A percentile compares a stretch with the other conserved stretches of the same genome.
These are phyloP conservation scores for Megacollybia marginata DNA, from an alignment of 768 basidiomycete genomes.

Conservation along the genomic window DNA sequence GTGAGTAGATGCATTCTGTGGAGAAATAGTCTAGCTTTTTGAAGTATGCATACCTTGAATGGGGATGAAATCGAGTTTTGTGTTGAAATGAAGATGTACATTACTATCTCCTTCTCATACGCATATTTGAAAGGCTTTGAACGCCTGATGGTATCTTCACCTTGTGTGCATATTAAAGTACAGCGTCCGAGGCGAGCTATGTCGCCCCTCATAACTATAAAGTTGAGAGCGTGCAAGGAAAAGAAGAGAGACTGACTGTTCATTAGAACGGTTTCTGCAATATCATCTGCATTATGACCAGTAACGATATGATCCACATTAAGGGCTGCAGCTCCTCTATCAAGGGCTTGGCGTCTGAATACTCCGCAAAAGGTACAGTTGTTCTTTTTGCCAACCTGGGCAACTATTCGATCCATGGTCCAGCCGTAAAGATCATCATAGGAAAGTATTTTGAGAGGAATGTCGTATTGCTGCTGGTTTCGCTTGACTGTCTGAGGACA, in stretches of 20 bases:
- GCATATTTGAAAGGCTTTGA: slow-evolving; percentile 99
- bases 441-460: slow-evolving; percentile 92
- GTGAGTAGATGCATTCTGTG: slow-evolving; percentile 98
- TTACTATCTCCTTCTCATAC: slow-evolving; percentile 99
- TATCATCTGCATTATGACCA: slow-evolving; percentile 98
- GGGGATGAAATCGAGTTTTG: neutral
- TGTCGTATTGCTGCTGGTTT: slow-evolving; percentile 90
- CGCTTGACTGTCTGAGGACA: slow-evolving; percentile 83
- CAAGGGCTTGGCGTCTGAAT: slow-evolving; percentile 92
- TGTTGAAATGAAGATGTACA: slow-evolving; percentile 43
- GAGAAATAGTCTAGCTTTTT: slow-evolving; percentile 99
- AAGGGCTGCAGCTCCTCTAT: slow-evolving; percentile 84
- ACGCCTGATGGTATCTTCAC: slow-evolving; percentile 92
- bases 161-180: slow-evolving; percentile 90
- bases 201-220: slow-evolving; percentile 92
- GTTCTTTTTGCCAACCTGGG: slow-evolving; percentile 93
- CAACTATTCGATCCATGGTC: slow-evolving; percentile 97
- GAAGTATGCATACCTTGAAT: slow-evolving; percentile 91
- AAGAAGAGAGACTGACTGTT: slow-evolving; percentile 60
- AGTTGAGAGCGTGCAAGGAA: neutral
- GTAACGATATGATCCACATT: slow-evolving; percentile 97
- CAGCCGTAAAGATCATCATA: slow-evolving; percentile 97
- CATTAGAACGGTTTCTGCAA: slow-evolving; percentile 98
- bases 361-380: slow-evolving; percentile 99
- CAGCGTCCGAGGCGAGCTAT: slow-evolving; percentile 91